phyloP scores from a whole-genome alignment of 495 filamentous ascomycete genomes.

The Aspergillus diversus region DNA sequence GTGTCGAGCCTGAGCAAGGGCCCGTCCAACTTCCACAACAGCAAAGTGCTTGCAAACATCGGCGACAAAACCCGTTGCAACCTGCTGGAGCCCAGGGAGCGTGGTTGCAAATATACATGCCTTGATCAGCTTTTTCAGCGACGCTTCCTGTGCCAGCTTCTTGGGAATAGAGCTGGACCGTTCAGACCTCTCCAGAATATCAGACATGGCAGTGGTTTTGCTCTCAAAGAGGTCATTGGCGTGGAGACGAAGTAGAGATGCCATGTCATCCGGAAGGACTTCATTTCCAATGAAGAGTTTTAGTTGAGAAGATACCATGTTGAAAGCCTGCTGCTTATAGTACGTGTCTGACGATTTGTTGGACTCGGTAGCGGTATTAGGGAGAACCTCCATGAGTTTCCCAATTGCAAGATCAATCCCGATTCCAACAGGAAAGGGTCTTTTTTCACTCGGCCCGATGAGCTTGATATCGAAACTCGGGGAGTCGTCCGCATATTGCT shows the following conservation, averaged over 20 bases:
- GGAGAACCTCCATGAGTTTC: conserved; percentile 75
- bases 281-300: conserved; percentile 91
- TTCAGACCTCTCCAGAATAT: conserved; percentile 67
- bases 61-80: conserved; percentile 71
- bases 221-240: conserved; percentile 78
- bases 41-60: conserved; percentile 89
- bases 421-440: conserved; percentile 81
- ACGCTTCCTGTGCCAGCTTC: conserved; percentile 77
- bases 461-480: conserved; percentile 86
- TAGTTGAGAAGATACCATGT: conserved; percentile 80
- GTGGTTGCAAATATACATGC: conserved; percentile 86
- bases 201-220: conserved; percentile 66
- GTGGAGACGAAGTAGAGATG: conserved; percentile 80
- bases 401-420: conserved; percentile 88
- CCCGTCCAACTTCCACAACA: conserved; percentile 83
- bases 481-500: conserved; percentile 82
- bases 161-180: conserved; percentile 81
- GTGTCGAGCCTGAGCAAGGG: conserved; percentile 75
- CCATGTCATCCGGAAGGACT: conserved; percentile 85
- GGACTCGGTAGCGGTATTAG: conserved; percentile 58
- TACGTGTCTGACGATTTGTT: conserved; percentile 74
- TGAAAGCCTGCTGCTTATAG: conserved; percentile 92
- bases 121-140: conserved; percentile 83
- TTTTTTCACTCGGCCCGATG: conserved; percentile 82
- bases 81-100: conserved; percentile 73